Base-by-base conservation (phyloP, 2,329 filamentous ascomycete species). In the Fonsecaea nubica region DNA sequence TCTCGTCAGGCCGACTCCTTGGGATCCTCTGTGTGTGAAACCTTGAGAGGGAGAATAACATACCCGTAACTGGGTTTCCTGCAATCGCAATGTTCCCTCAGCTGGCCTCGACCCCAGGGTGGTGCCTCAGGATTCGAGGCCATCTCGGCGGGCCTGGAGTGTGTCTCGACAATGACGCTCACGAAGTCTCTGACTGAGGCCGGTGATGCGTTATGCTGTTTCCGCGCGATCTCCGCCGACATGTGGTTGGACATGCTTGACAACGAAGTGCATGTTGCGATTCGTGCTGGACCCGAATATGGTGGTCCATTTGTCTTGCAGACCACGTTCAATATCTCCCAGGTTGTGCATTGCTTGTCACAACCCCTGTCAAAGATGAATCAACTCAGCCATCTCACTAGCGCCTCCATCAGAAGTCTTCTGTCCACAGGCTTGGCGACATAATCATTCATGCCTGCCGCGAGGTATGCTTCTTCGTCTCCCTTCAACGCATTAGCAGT, bases 361-460 rank as follows among this genome's bases (percentile, higher is more conserved):
- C 30, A 45, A 13, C 15, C 45, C 10, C 45, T 12, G 10, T 53
- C 18, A n/a, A 35, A 21, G 12, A 21, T 38, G 21, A 18, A 15
- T 67, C 63, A 70, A 4, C 68, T 8, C 13, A 70, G 36, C 68
- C 65, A 66, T 53, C 65, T 52, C 38, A 70, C 40, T 18, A 70
- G 40, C 5, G 65, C 55, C 58, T 63, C 54, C 45, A 64, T 65
- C 4, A 70, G 59, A 38, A 70, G 36, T 53, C 65, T 65, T 52
- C 61, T 53, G 33, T 68, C 68, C 25, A 77, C 68, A 1, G 77
- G 77, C 56, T 78, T 78, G 15, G 73, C 71, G 15, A 78, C 69
- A 58, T 78, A 77, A n/a, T 72, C 69, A 45, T 77, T 72, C 38
- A 78, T 74, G 7, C 77, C 77, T 13, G 73, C 74, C 4, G 68